phyloP scores from a whole-genome alignment of 768 basidiomycete species.

The Termitomyces sp. region DNA sequence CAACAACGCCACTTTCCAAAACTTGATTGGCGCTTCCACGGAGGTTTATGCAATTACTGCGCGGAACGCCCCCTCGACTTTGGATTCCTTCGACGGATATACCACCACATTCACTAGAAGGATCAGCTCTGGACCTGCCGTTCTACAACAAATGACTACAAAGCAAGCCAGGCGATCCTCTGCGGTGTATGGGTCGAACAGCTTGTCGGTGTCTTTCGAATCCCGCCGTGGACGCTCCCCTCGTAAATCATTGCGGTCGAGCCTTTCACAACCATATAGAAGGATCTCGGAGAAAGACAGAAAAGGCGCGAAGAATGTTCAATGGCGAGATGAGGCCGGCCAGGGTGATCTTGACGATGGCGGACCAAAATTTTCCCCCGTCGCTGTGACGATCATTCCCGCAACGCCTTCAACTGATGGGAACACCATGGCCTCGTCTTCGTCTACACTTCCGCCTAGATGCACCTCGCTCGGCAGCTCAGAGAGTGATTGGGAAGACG shows the following conservation, averaged over 20 bases:
- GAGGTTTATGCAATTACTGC: constrained; percentile 45
- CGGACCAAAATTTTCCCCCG: constrained; percentile 26
- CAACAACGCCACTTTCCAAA: constrained; percentile 66
- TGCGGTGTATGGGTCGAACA: constrained; percentile 28
- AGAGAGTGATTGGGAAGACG: constrained; percentile 90
- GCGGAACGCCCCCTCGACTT: constrained; percentile 25
- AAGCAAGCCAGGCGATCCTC: constrained; percentile 34
- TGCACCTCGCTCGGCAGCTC: constrained; percentile 54
- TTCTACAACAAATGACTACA: constrained; percentile 25
- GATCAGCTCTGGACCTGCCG: constrained; percentile 44
- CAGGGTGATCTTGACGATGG: constrained; percentile 74
- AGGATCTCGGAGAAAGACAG: constrained; percentile 62
- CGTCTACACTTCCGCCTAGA: constrained; percentile 31
- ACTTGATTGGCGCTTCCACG: constrained; percentile 63
- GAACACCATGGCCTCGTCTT: constrained; percentile 17
- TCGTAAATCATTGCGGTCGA: constrained; percentile 68
- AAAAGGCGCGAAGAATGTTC: constrained; percentile 67
- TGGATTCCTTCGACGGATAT: constrained; percentile 50
- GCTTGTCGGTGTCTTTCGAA: constrained; percentile 38
- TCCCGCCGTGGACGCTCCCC: constrained; percentile 61
- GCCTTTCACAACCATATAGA: constrained; percentile 56
- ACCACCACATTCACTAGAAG: constrained; percentile 41
- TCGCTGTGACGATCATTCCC: constrained; percentile 37
- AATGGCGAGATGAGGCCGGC: constrained; percentile 87
- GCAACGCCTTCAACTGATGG: constrained; percentile 31